These are phyloP conservation scores for Angomonas desouzai DNA, from an alignment of 208 protist species.

Conservation along the genomic window DNA sequence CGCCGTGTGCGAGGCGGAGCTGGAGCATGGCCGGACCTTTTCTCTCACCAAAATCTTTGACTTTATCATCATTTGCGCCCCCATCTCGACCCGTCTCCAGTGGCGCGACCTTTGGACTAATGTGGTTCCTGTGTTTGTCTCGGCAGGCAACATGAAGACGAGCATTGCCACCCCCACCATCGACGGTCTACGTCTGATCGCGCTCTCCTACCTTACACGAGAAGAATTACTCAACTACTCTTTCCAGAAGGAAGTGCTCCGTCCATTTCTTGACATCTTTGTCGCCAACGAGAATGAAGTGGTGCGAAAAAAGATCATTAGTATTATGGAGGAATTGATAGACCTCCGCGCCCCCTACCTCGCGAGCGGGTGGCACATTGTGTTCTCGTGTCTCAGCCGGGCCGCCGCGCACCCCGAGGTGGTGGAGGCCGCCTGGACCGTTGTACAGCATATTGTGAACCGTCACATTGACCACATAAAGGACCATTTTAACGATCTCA, in stretches of 20 bases:
- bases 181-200: constrained; percentile 46
- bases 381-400: constrained; percentile 79
- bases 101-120: constrained; percentile 79
- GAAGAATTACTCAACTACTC: constrained; percentile 81
- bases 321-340: constrained; percentile 69
- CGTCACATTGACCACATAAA: constrained; percentile 57
- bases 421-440: constrained; percentile 55
- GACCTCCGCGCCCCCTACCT: constrained; percentile 64
- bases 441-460: constrained; percentile 54
- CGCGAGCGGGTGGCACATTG: constrained; percentile 81
- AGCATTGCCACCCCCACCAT: constrained; percentile 45
- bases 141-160: constrained; percentile 40
- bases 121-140: constrained; percentile 63
- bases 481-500: constrained; percentile 80
- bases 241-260: constrained; percentile 83
- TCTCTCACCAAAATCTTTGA: constrained; percentile 81
- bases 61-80: constrained; percentile 76
- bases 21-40: constrained; percentile 69
- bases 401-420: constrained; percentile 74
- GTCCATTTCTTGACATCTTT: constrained; percentile 71
- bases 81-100: constrained; percentile 67
- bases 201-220: constrained; percentile 68
- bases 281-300: constrained; percentile 57
- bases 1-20: constrained; percentile 66
- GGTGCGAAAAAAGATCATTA: constrained; percentile 60